A percentile compares a stretch with the other conserved stretches of the same genome.
phyloP scores from a whole-genome alignment of 768 basidiomycete genomes.

The Russula sp. region DNA sequence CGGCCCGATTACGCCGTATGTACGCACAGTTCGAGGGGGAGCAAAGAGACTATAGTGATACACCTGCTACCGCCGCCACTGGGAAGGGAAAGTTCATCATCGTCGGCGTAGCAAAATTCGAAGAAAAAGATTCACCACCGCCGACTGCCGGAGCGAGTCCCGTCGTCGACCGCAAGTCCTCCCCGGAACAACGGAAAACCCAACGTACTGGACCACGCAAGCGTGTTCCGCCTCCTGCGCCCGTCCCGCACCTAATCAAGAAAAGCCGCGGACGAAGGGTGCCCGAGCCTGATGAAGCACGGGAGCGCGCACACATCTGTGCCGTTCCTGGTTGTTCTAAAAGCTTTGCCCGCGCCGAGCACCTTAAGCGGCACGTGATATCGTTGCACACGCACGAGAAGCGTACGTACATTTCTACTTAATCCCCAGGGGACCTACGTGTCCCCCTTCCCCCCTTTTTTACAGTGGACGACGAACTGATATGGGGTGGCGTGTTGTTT shows the following conservation, averaged over 20 bases:
- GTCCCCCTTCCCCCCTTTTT: neutral
- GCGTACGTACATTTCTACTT: constrained; percentile 51
- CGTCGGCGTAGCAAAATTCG: neutral
- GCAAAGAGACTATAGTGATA: neutral
- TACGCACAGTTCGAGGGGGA: neutral
- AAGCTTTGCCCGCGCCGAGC: constrained; percentile 75
- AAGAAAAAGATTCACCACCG: neutral
- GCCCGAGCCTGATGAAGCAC: constrained; percentile 41
- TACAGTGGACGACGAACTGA: neutral
- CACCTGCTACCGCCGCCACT: neutral
- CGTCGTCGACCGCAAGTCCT: neutral
- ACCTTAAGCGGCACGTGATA: constrained; percentile 76
- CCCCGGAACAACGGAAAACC: neutral
- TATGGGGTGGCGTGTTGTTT: neutral
- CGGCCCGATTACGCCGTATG: constrained; percentile 23
- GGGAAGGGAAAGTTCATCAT: neutral
- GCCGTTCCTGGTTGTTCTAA: constrained; percentile 71
- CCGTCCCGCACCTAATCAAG: constrained; percentile 77
- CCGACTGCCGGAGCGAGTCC: neutral
- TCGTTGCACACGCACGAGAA: constrained; percentile 83
- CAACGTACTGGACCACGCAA: neutral
- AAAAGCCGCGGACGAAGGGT: constrained; percentile 76
- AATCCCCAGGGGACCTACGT: neutral
- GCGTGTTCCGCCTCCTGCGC: constrained; percentile 46
- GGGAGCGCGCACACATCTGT: constrained; percentile 57